Evolutionary conservation across 768 basidiomycete species (phyloP).

Genomic region (Lactifluus rugatus): DNA sequence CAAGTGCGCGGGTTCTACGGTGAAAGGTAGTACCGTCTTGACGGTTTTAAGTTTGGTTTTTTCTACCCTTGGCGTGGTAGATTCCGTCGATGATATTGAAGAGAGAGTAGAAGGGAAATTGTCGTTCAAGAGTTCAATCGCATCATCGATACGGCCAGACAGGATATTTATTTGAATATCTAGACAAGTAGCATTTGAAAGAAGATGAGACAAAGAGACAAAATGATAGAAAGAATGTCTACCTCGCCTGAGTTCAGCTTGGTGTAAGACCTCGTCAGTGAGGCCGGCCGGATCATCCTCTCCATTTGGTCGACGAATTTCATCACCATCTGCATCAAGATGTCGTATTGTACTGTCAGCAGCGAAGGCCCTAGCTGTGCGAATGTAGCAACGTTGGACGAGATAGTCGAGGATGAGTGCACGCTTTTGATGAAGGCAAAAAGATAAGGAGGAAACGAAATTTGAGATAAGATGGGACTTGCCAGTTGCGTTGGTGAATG

Average conservation of each 20-base stretch:
- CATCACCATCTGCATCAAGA: slow-evolving; percentile 64
- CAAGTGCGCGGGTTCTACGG: slow-evolving; percentile 66
- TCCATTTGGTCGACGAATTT: slow-evolving; percentile 31
- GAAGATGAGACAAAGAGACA: background rate
- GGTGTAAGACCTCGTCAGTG: slow-evolving; percentile 11
- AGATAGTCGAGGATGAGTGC: slow-evolving; percentile 69
- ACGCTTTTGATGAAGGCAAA: slow-evolving; percentile 34
- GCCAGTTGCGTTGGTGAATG: slow-evolving; percentile 9
- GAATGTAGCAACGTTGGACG: slow-evolving; percentile 61
- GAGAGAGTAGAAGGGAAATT: slow-evolving; percentile 70
- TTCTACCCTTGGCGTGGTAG: slow-evolving; percentile 9
- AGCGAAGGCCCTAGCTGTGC: slow-evolving; percentile 59
- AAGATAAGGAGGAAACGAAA: background rate
- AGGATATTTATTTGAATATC: slow-evolving; percentile 65
- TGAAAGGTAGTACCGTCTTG: slow-evolving; percentile 47
- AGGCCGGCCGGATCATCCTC: slow-evolving; percentile 19
- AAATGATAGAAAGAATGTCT: background rate
- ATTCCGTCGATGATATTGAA: background rate
- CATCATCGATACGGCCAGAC: slow-evolving; percentile 64
- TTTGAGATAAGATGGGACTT: background rate
- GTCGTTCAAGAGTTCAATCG: slow-evolving; percentile 51
- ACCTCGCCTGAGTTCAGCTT: slow-evolving; percentile 14
- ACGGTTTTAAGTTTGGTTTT: slow-evolving; percentile 28
- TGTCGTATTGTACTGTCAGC: slow-evolving; percentile 52
- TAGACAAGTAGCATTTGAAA: slow-evolving; percentile 24